Evolutionary conservation across 129 eudicot species (phyloP).

Genomic region (Solidago caesia): DNA sequence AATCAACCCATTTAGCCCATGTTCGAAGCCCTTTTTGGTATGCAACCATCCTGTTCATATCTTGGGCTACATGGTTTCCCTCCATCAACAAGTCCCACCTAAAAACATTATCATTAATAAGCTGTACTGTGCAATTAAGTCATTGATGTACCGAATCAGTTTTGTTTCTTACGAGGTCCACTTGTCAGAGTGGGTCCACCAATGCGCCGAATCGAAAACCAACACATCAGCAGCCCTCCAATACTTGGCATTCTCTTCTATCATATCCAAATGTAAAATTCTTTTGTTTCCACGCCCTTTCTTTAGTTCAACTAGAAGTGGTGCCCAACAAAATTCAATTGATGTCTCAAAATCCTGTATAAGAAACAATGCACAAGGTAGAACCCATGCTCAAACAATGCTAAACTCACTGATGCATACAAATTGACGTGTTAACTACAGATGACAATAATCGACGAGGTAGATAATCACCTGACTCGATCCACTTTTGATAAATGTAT

Average conservation of each 20-base stretch:
- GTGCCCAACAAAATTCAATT: slow-evolving; percentile 89
- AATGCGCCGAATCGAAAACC: slow-evolving; percentile 89
- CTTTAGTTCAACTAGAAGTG: slow-evolving; percentile 71
- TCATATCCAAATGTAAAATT: slow-evolving; percentile 68
- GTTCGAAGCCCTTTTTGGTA: slow-evolving; percentile 69
- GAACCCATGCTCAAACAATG: background rate
- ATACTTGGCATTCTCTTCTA: slow-evolving; percentile 82
- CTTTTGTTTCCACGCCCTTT: slow-evolving; percentile 57
- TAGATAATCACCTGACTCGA: too few relatives aligned
- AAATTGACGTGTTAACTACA: too few relatives aligned
- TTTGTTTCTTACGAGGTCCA: slow-evolving; percentile 57
- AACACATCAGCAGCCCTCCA: slow-evolving; percentile 88
- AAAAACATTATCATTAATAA: background rate
- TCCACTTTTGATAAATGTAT: too few relatives aligned
- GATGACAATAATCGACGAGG: too few relatives aligned
- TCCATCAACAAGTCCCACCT: slow-evolving; percentile 89
- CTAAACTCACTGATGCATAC: too few relatives aligned
- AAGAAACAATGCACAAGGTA: background rate
- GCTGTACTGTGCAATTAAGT: background rate
- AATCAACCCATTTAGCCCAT: slow-evolving; percentile 87
- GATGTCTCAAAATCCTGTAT: slow-evolving; percentile 76
- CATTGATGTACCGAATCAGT: background rate
- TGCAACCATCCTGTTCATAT: slow-evolving; percentile 76
- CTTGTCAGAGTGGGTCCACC: slow-evolving; percentile 89
- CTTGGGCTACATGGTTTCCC: slow-evolving; percentile 48